A percentile compares a stretch with the other conserved stretches of the same genome.
phyloP scores from a whole-genome alignment of 768 basidiomycete genomes.

The Clavulina sp. region DNA sequence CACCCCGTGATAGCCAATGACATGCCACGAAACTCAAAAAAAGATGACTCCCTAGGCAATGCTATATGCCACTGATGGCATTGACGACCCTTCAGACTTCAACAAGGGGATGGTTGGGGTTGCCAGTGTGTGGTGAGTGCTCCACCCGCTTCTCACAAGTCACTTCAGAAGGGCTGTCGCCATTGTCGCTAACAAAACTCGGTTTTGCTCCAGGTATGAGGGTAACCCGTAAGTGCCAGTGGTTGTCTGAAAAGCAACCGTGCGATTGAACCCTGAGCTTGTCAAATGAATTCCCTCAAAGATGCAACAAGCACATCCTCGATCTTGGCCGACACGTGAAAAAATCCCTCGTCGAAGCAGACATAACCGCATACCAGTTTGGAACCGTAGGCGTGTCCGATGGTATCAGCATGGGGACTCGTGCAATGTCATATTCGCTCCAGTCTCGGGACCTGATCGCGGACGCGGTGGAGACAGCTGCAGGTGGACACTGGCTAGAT shows the following conservation, averaged over 20 bases:
- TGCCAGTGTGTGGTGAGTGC: conserved; percentile 79
- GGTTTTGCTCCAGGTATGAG: conserved; percentile 57
- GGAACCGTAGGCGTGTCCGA: conserved; percentile 96
- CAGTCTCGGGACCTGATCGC: conserved; percentile 97
- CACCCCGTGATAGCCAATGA: neutral
- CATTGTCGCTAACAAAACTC: conserved; percentile 1
- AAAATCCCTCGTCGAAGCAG: conserved; percentile 48
- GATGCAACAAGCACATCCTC: conserved; percentile 90
- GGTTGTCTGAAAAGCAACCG: neutral
- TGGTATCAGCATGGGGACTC: conserved; percentile 96
- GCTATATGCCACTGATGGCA: conserved; percentile 96
- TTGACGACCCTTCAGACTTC: conserved; percentile 65
- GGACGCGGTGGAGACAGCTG: conserved; percentile 90
- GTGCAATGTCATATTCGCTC: conserved; percentile 87
- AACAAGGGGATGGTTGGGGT: conserved; percentile 96
- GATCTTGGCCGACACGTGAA: conserved; percentile 79
- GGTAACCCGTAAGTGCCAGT: conserved; percentile 93
- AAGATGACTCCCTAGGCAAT: too few species aligned
- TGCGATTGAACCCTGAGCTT: neutral
- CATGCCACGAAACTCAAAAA: too few species aligned
- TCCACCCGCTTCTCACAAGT: neutral
- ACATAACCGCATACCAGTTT: conserved; percentile 87
- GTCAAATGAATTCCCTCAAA: conserved; percentile 18
- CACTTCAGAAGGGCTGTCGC: conserved; percentile 4
- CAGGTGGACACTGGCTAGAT: conserved; percentile 93